Conservation (phyloP, 257 asterid species). For the Gentiana straminea region DNA sequence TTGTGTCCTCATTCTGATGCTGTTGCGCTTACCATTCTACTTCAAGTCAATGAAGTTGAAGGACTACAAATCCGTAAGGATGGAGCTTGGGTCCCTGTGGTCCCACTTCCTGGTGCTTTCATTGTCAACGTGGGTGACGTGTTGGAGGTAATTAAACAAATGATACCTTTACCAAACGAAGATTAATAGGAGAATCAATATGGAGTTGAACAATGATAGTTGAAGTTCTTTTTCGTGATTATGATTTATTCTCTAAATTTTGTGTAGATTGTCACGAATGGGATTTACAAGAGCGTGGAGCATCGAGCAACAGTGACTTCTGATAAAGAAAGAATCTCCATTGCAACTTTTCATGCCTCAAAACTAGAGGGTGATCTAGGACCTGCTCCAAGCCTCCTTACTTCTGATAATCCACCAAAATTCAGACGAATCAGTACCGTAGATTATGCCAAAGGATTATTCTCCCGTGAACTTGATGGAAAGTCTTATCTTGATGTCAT, state of each 20-base stretch:
- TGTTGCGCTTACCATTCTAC: constrained; percentile 18
- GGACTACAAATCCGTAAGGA: constrained; percentile 27
- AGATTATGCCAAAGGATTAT: constrained; percentile 24
- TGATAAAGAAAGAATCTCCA: constrained; percentile 16
- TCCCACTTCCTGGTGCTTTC: constrained; percentile 23
- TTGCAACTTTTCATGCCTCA: constrained; percentile 26
- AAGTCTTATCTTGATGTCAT: constrained; percentile 34
- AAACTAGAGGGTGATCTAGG: constrained; percentile 10
- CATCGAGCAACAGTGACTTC: constrained; percentile 22
- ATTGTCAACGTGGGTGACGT: constrained; percentile 27
- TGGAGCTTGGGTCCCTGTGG: constrained; percentile 22
- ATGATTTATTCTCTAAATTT: no score
- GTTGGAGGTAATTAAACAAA: constrained; percentile 11
- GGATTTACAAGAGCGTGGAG: constrained; percentile 23
- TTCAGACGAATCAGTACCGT: constrained; percentile 21
- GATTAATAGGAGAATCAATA: no score
- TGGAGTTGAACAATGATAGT: no score
- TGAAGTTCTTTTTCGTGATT: no score
- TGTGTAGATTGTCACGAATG: constrained; percentile 24
- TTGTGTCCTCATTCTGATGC: constrained; percentile 32
- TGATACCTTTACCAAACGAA: no score
- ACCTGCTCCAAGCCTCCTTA: constrained; percentile 35
- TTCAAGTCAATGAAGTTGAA: constrained; percentile 18
- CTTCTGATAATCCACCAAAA: constrained; percentile 26
- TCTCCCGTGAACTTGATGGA: constrained; percentile 31